phyloP scores from a whole-genome alignment of 2,329 filamentous ascomycete genomes.

The Aphanoascus verrucosus region DNA sequence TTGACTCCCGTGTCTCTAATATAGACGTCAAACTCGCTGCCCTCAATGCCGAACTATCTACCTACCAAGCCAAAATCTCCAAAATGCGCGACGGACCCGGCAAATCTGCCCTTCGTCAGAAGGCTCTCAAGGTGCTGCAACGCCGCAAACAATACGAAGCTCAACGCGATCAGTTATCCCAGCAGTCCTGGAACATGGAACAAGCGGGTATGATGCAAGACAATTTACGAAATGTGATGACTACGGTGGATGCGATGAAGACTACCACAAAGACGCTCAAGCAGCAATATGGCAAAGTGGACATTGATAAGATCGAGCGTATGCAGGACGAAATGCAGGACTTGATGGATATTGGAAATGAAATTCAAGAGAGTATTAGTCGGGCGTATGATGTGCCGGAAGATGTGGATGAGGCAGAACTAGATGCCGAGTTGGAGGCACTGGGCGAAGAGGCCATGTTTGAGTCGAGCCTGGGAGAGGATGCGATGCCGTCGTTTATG shows the following conservation, averaged over 20 bases:
- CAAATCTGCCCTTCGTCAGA: conserved; percentile 84
- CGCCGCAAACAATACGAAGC: conserved; percentile 88
- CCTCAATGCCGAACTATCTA: conserved; percentile 77
- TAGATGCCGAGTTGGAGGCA: conserved; percentile 93
- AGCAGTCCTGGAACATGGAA: conserved; percentile 98
- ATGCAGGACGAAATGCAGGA: conserved; percentile 99
- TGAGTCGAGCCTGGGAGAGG: conserved; percentile 54
- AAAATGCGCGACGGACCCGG: conserved; percentile 95
- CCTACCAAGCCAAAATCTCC: conserved; percentile 75
- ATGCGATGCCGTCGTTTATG: conserved; percentile 69
- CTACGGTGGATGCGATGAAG: conserved; percentile 94
- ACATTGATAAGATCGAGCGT: conserved; percentile 93
- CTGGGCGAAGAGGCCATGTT: conserved; percentile 88
- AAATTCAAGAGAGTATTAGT: conserved; percentile 91
- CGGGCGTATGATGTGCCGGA: conserved; percentile 90
- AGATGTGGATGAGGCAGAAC: conserved; percentile 89
- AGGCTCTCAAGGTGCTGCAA: conserved; percentile 87
- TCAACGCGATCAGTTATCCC: conserved; percentile 85
- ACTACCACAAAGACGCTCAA: conserved; percentile 85
- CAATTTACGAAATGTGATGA: conserved; percentile 97
- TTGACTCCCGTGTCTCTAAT: conserved; percentile 69
- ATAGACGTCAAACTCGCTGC: conserved; percentile 92
- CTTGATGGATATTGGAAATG: conserved; percentile 91
- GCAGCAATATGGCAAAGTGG: conserved; percentile 92
- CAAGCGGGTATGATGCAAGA: conserved; percentile 97